phyloP scores from a whole-genome alignment of 176 grass and related monocot species.

The Canna indica region DNA sequence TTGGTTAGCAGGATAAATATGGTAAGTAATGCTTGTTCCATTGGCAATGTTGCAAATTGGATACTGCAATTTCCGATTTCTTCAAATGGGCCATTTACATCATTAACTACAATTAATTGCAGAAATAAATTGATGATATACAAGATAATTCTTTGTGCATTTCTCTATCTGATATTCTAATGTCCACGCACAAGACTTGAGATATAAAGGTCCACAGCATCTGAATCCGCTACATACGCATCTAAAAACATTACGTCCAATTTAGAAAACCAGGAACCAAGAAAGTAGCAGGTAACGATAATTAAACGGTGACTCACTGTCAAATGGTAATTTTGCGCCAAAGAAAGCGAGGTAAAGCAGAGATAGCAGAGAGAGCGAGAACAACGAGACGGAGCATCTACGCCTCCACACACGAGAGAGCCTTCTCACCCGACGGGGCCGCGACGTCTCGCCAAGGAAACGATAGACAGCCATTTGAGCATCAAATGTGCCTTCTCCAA shows the following conservation, averaged over 20 bases:
- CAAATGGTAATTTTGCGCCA: constrained; percentile 36
- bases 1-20: too few relatives aligned
- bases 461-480: constrained; percentile 2
- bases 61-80: too few relatives aligned
- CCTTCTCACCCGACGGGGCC: constrained; percentile 23
- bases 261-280: not conserved
- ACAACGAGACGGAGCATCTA: constrained; percentile 27
- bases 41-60: too few relatives aligned
- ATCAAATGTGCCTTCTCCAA: not conserved
- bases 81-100: too few relatives aligned
- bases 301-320: constrained; percentile 30
- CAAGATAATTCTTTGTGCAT: too few relatives aligned
- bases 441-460: not conserved
- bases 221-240: too few relatives aligned
- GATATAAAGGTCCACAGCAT: not conserved
- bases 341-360: constrained; percentile 55
- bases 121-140: too few relatives aligned
- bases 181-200: too few relatives aligned
- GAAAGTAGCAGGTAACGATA: not conserved
- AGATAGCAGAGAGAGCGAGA: constrained; percentile 38
- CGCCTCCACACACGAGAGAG: constrained; percentile 8
- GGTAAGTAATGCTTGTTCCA: too few relatives aligned
- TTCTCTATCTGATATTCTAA: too few relatives aligned
- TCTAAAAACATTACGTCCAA: not conserved
- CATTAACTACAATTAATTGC: too few relatives aligned